phyloP scores from a whole-genome alignment of 2,329 filamentous ascomycete species.

The Aureobasidium leucospermi region DNA sequence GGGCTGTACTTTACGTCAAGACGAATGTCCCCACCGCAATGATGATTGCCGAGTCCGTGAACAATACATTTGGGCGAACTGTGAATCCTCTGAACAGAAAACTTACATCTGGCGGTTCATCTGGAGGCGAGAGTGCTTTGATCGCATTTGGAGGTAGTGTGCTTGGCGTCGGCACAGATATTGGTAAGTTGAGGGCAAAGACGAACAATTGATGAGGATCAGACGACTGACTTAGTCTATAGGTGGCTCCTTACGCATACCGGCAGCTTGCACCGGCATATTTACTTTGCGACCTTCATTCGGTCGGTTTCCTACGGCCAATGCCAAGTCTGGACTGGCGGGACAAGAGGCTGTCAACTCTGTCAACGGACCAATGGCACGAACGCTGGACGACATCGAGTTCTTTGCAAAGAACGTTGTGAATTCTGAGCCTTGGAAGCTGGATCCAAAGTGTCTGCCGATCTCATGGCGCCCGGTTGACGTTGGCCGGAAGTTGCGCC shows the following conservation, averaged over 20 bases:
- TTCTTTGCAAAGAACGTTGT: slow-evolving; percentile 37
- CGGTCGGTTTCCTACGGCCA: slow-evolving; percentile 53
- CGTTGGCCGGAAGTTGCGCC: slow-evolving; percentile 43
- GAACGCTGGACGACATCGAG: slow-evolving; percentile 45
- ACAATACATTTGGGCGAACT: slow-evolving; percentile 55
- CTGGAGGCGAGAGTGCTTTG: slow-evolving; percentile 60
- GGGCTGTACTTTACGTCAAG: slow-evolving; percentile 62
- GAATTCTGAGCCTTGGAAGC: slow-evolving; percentile 42
- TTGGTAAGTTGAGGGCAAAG: slow-evolving; percentile 24
- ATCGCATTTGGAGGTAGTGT: slow-evolving; percentile 52
- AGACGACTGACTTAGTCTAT: not conserved
- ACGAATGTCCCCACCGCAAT: slow-evolving; percentile 60
- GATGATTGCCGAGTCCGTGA: slow-evolving; percentile 62
- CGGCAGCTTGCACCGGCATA: slow-evolving; percentile 51
- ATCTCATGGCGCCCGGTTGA: slow-evolving; percentile 46
- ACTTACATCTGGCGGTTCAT: slow-evolving; percentile 57
- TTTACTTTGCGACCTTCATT: slow-evolving; percentile 51
- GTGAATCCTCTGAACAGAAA: slow-evolving; percentile 54
- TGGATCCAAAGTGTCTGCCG: slow-evolving; percentile 46
- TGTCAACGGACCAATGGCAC: slow-evolving; percentile 57
- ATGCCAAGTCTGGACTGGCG: slow-evolving; percentile 49
- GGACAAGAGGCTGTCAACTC: slow-evolving; percentile 59
- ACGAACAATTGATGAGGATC: not conserved
- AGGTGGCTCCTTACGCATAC: slow-evolving; percentile 48
- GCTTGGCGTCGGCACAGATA: slow-evolving; percentile 58